Evolutionary conservation across 2,329 filamentous ascomycete genomes (phyloP).

Genomic region (Penicillium psychrosexuale): DNA sequence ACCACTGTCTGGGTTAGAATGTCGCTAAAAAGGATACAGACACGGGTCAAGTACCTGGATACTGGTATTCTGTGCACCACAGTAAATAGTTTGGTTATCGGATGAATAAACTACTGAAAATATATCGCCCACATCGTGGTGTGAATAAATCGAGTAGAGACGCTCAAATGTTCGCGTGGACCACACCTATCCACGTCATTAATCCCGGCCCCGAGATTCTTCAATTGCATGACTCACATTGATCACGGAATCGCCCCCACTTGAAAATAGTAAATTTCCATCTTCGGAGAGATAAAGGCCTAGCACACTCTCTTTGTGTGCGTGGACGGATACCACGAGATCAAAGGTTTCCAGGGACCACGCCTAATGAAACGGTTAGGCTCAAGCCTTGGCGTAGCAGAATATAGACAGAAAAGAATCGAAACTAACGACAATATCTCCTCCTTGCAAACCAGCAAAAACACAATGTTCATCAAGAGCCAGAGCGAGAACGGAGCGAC

Average conservation of each 20-base stretch:
- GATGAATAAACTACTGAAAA: slow-evolving; percentile 91
- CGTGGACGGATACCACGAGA: slow-evolving; percentile 72
- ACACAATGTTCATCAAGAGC: slow-evolving; percentile 77
- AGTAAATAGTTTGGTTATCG: slow-evolving; percentile 75
- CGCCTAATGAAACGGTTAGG: slow-evolving; percentile 46
- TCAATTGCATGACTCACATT: slow-evolving; percentile 55
- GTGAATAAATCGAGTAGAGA: slow-evolving; percentile 86
- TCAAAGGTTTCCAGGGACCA: slow-evolving; percentile 90
- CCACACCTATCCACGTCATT: slow-evolving; percentile 61
- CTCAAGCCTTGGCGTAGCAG: background rate
- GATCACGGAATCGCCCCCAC: slow-evolving; percentile 86
- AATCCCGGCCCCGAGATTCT: slow-evolving; percentile 9
- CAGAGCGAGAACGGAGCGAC: slow-evolving; percentile 62
- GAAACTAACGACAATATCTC: slow-evolving; percentile 68
- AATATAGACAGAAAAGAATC: background rate
- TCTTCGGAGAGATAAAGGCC: slow-evolving; percentile 77
- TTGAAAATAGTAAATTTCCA: slow-evolving; percentile 77
- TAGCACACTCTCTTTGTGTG: slow-evolving; percentile 87
- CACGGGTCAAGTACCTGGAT: slow-evolving; percentile 59
- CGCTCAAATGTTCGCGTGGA: slow-evolving; percentile 70
- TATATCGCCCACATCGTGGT: slow-evolving; percentile 90
- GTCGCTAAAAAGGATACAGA: background rate
- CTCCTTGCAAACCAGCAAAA: slow-evolving; percentile 88
- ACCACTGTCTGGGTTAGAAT: slow-evolving; percentile 59
- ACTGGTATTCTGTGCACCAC: slow-evolving; percentile 89